These are phyloP conservation scores for Aspergillus luchuensis DNA, from an alignment of 2,329 filamentous ascomycete genomes.

Conservation along the genomic window DNA sequence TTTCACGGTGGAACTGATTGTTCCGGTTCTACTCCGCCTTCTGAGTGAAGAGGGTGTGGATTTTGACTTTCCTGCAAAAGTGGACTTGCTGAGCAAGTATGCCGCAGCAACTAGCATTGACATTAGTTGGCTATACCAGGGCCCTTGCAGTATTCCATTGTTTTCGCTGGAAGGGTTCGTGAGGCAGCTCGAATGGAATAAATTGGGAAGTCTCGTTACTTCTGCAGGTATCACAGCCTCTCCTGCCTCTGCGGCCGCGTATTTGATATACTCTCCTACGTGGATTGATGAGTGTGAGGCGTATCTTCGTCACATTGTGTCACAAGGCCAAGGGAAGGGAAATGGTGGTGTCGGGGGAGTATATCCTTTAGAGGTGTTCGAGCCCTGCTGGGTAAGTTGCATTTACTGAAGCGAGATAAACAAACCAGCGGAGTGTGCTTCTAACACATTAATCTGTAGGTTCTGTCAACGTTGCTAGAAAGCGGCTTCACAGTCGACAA, in stretches of 20 bases:
- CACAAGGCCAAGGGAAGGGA: constrained; percentile 7
- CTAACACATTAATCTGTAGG: background rate
- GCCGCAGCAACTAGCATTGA: constrained; percentile 2
- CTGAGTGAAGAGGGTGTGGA: background rate
- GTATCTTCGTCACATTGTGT: constrained; percentile 30
- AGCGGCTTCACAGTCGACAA: constrained; percentile 8
- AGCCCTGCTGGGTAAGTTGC: constrained; percentile 24
- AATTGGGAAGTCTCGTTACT: constrained; percentile 33
- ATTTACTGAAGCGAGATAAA: no score
- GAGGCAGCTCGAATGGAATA: constrained; percentile 40
- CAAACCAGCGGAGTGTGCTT: background rate
- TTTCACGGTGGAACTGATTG: constrained; percentile 7
- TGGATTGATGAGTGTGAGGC: constrained; percentile 39
- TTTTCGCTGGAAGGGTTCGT: constrained; percentile 44
- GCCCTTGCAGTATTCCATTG: constrained; percentile 14
- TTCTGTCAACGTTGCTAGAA: constrained; percentile 9
- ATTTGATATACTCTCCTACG: constrained; percentile 30
- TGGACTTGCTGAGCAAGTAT: constrained; percentile 1
- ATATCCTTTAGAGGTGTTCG: constrained; percentile 30
- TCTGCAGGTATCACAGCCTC: constrained; percentile 40
- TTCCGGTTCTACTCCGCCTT: constrained; percentile 8
- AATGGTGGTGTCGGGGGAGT: constrained; percentile 27
- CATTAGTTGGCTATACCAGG: constrained; percentile 7
- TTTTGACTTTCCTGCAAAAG: constrained; percentile 11
- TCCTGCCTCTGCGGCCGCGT: constrained; percentile 45